Base-by-base conservation (phyloP, 768 basidiomycete species). In the Termitomyces sp. region DNA sequence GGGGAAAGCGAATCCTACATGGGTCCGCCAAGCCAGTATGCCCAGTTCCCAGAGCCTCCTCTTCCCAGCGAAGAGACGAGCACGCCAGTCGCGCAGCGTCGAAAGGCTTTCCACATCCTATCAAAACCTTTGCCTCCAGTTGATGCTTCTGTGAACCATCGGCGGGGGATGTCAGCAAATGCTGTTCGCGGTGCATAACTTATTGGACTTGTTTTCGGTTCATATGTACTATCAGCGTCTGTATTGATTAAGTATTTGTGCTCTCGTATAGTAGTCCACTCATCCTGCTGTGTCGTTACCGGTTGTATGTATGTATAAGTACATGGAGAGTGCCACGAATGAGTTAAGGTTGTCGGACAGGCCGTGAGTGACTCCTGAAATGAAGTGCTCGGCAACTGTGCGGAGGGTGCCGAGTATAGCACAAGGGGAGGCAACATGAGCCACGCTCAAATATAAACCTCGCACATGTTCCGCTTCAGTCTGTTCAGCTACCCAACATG, bases 11-110 rank as follows among this genome's bases (percentile, higher is more conserved):
- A 82, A 68, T 76, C 73, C 53, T 87, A 79, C 64, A 77, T 76
- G n/a, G 90, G 89, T 4, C 88, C 89, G 39, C 79, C 89, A 52
- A 82, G 81, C 58, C 86, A 88, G 63, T 90, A 87, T 73, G 86
- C 90, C 16, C 80, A 80, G 61, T 89, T 90, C 64, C 89, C 88
- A 24, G 88, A 88, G 60, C 90, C 89, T 57, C 88, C 87, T 57
- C 63, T 69, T 50, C 69, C 73, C 40, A 70, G 76, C 64, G 80
- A 82, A 66, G 81, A 79, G 55, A 78, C 69, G 57, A 79, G 75
- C 49, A 83, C 83, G 1, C 80, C 86, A 49, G 82, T 81, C n/a
- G 77, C 81, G 62, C 81, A 78, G 59, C 85, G 89, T 38, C 83
- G 90, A 66, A 79, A 90, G 68, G 84, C 84, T 2, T 89, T 91